These are phyloP conservation scores for Stephanodiscus minutulus DNA, from an alignment of 108 stramenopile species.

Conservation along the genomic window DNA sequence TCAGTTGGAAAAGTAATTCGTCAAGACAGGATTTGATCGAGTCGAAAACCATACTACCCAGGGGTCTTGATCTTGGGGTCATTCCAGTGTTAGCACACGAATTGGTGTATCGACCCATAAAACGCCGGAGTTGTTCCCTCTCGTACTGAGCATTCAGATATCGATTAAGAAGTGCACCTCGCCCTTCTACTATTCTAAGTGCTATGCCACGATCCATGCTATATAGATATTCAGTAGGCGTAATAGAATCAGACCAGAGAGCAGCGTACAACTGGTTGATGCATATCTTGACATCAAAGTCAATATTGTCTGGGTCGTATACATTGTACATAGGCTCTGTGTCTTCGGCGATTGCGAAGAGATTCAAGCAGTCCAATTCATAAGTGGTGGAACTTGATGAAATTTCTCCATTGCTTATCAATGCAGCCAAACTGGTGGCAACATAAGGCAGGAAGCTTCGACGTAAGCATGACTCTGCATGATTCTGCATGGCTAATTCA, in stretches of 20 bases:
- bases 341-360: conserved; percentile 40
- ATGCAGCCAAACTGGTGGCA: conserved; percentile 29
- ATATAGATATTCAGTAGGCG: conserved; percentile 17
- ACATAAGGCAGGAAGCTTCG: conserved; percentile 45
- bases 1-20: conserved; percentile 34
- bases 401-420: conserved; percentile 37
- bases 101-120: not conserved
- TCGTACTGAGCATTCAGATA: conserved; percentile 35
- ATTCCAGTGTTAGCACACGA: not conserved
- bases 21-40: conserved; percentile 24
- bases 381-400: conserved; percentile 29
- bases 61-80: conserved; percentile 2
- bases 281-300: not conserved
- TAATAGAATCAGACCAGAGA: conserved; percentile 37
- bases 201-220: conserved; percentile 14
- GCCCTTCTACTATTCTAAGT: conserved; percentile 30
- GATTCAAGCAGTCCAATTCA: conserved; percentile 41
- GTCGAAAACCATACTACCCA: conserved; percentile 24
- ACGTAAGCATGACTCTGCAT: conserved; percentile 25
- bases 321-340: conserved; percentile 15
- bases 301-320: conserved; percentile 11
- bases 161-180: conserved; percentile 41
- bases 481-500: conserved; percentile 27
- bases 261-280: conserved; percentile 17
- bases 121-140: conserved; percentile 22